Percentiles rank a stretch among this genome's conserved stretches.
These are phyloP conservation scores for Gypsophila paniculata DNA, from an alignment of 179 eudicot genomes.

Conservation along the genomic window DNA sequence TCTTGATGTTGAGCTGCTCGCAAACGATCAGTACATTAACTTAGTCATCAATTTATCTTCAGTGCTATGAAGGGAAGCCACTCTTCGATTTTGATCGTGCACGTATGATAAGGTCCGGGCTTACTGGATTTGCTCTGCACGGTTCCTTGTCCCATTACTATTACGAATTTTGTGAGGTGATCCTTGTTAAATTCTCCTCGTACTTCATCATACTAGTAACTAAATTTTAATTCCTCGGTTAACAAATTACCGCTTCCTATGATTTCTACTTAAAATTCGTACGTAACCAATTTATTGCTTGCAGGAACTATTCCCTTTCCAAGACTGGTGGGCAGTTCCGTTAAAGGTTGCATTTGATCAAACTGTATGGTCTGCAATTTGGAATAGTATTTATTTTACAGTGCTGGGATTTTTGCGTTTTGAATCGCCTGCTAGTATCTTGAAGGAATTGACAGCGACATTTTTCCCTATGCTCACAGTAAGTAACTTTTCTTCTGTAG, in stretches of 20 bases:
- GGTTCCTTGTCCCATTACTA: constrained; percentile 97
- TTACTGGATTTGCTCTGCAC: constrained; percentile 78
- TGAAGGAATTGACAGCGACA: constrained; percentile 64
- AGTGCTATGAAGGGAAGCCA: constrained; percentile 96
- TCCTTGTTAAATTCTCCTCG: not conserved
- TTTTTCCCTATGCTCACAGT: constrained; percentile 91
- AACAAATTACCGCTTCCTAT: too few species aligned
- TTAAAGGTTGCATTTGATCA: constrained; percentile 85
- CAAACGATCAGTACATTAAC: not conserved
- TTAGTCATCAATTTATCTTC: not conserved
- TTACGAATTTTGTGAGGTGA: constrained; percentile 87
- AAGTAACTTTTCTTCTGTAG: constrained; percentile 29
- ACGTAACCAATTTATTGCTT: not conserved
- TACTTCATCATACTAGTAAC: too few species aligned
- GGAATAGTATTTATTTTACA: constrained; percentile 87
- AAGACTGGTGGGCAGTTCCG: constrained; percentile 96
- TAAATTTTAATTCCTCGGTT: too few species aligned
- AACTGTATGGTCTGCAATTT: constrained; percentile 76
- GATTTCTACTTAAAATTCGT: not conserved
- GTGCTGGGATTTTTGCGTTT: constrained; percentile 63
- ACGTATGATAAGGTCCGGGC: constrained; percentile 89
- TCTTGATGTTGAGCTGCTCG: not conserved
- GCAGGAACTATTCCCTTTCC: constrained; percentile 73
- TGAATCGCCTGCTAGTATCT: constrained; percentile 70
- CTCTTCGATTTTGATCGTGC: constrained; percentile 88